Base-by-base conservation (phyloP, 805 yeast genomes). In the Starmerella ratchasimensis region DNA sequence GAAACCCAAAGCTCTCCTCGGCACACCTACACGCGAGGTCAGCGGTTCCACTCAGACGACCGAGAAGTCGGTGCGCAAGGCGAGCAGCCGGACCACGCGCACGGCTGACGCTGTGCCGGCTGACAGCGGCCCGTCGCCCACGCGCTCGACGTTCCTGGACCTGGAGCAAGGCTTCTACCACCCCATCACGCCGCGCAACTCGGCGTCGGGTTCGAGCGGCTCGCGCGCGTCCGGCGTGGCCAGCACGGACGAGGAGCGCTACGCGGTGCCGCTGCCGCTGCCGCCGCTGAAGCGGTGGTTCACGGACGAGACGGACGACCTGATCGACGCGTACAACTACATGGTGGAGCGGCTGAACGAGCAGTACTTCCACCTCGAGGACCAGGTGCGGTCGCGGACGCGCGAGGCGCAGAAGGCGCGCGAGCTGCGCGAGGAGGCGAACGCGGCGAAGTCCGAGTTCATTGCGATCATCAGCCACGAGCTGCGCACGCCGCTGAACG, bases 391-490 rank as follows among this genome's bases (percentile, higher is more conserved):
- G 34, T 75, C 77, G 25, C 70, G 98, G 54, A 90, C 98, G 0
- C 76, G 73, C 50, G 94, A 88, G 56, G 66, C 88, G 31, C 96
- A 90, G 58, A 52, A 41, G 18, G 62, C 64, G 1, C 51, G 56
- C 21, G 46, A 55, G 4, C 52, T 54, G 31, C 65, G 68, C 3
- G 65, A 60, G 34, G 72, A 80, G 31, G 98, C 98, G 3, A 88
- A 88, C 57, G 95, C 82, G 51, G 95, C 97, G 2, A 90, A 90
- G 54, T 82, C 95, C 9, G 83, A 83, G 16, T 83, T 83, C 55
- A 82, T 83, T 52, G 94, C 95, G 6, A 84, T 83, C 52, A 83
- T 83, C 22, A 81, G 94, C 0, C 95, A 83, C 57, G 98, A 90
- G 60, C 68, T 90, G 51, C 70, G 97, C 3, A 90, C 98, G 0